A percentile compares a stretch with the other conserved stretches of the same genome.
Evolutionary conservation across 2,329 filamentous ascomycete genomes (phyloP).

Genomic region (Xylaria multiplex): DNA sequence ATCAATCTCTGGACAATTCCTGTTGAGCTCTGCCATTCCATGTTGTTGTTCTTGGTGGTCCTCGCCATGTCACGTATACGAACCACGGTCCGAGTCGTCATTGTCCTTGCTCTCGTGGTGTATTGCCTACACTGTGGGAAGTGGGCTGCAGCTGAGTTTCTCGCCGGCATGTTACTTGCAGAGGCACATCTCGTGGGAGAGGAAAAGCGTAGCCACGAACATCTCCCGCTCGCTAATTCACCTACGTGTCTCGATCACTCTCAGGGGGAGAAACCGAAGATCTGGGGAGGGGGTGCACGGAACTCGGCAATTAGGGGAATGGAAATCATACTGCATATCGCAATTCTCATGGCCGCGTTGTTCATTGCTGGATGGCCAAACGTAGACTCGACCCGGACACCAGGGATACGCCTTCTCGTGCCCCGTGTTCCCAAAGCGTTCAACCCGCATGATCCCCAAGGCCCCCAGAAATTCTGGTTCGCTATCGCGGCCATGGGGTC

Average conservation of each 20-base stretch:
- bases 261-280: background rate
- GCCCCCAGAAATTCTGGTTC: too few relatives aligned
- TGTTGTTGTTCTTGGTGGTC: slow-evolving; percentile 57
- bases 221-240: slow-evolving; percentile 6
- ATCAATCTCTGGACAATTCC: slow-evolving; percentile 61
- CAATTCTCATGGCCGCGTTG: too few relatives aligned
- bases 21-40: slow-evolving; percentile 58
- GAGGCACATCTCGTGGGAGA: slow-evolving; percentile 55
- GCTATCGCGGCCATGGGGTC: too few relatives aligned
- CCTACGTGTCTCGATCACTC: background rate
- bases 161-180: slow-evolving; percentile 58
- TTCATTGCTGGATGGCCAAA: too few relatives aligned
- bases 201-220: slow-evolving; percentile 5
- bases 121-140: slow-evolving; percentile 54
- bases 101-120: slow-evolving; percentile 48
- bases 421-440: too few relatives aligned
- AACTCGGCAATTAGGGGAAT: too few relatives aligned
- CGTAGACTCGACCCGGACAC: too few relatives aligned
- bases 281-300: too few relatives aligned
- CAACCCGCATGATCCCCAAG: too few relatives aligned
- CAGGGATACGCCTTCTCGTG: too few relatives aligned
- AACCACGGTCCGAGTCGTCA: slow-evolving; percentile 47
- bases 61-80: slow-evolving; percentile 50
- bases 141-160: slow-evolving; percentile 59
- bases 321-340: too few relatives aligned